Evolutionary conservation across 1,139 yeast genomes (phyloP).

Genomic region (Magnusiomyces paraingens): DNA sequence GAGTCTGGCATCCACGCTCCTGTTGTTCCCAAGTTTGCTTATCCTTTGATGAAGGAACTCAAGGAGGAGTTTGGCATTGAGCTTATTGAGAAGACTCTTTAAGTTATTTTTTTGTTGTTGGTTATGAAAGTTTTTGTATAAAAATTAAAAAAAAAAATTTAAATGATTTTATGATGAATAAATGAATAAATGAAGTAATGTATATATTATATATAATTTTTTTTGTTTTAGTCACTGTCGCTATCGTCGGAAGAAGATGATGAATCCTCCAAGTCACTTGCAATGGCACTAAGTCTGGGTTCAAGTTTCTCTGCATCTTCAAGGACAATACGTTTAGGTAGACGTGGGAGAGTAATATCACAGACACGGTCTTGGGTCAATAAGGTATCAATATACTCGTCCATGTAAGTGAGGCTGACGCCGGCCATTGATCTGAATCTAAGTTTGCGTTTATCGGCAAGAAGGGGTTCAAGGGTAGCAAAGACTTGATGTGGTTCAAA

Average conservation of each 20-base stretch:
- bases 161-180: not conserved
- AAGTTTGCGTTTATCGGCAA: conserved; percentile 51
- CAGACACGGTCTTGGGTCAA: conserved; percentile 46
- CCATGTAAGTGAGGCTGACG: conserved; percentile 43
- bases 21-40: conserved; percentile 80
- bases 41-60: conserved; percentile 84
- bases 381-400: conserved; percentile 53
- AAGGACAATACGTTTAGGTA: conserved; percentile 39
- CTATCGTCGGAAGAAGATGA: conserved; percentile 17
- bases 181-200: not conserved
- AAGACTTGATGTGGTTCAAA: conserved; percentile 44
- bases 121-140: not conserved
- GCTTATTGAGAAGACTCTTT: conserved; percentile 69
- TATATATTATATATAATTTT: not conserved
- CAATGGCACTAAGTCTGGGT: conserved; percentile 33
- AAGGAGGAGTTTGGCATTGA: conserved; percentile 85
- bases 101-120: conserved; percentile 5
- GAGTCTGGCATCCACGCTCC: conserved; percentile 90
- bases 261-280: conserved; percentile 25
- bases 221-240: conserved; percentile 4
- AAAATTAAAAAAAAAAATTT: not conserved
- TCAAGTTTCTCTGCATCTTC: conserved; percentile 38
- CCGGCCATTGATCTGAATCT: conserved; percentile 31
- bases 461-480: conserved; percentile 44
- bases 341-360: conserved; percentile 55